Evolutionary conservation across 345 rosid species (phyloP).

Genomic region (Balakata baccata): DNA sequence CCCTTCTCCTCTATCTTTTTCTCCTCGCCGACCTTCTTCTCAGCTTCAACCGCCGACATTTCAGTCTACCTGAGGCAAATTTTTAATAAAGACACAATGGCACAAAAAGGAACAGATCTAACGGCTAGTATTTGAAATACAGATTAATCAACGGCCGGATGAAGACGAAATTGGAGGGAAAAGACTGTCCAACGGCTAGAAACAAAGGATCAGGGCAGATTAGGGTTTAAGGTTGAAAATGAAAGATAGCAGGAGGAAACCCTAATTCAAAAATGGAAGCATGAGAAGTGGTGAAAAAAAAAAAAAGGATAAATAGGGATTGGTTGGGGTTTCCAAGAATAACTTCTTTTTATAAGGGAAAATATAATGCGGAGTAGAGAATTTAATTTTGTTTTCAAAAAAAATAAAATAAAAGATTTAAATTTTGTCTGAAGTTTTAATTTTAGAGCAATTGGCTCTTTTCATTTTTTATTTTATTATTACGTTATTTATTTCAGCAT

Average conservation of each 20-base stretch:
- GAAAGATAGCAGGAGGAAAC: conserved; percentile 34
- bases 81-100: background rate
- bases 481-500: too few relatives aligned
- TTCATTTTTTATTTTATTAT: background rate
- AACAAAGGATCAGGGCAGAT: conserved; percentile 30
- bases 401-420: too few relatives aligned
- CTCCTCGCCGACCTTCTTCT: conserved; percentile 45
- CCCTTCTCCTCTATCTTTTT: conserved; percentile 52
- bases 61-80: conserved; percentile 9
- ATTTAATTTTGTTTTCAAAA: too few relatives aligned
- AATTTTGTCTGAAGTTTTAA: too few relatives aligned
- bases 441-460: background rate
- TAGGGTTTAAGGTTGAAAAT: conserved; percentile 22
- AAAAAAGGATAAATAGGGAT: conserved; percentile 13
- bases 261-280: conserved; percentile 45
- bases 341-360: conserved; percentile 11
- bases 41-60: conserved; percentile 57
- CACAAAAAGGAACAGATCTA: conserved; percentile 34
- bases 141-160: conserved; percentile 24
- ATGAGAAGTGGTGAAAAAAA: background rate
- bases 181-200: conserved; percentile 47
- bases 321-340: conserved; percentile 37
- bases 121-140: conserved; percentile 43
- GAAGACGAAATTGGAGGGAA: conserved; percentile 65
- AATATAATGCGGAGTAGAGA: background rate